Percentiles rank a stretch among this genome's conserved stretches.
Evolutionary conservation across 768 basidiomycete species (phyloP).

Genomic region (Podaxis mareebaensis): DNA sequence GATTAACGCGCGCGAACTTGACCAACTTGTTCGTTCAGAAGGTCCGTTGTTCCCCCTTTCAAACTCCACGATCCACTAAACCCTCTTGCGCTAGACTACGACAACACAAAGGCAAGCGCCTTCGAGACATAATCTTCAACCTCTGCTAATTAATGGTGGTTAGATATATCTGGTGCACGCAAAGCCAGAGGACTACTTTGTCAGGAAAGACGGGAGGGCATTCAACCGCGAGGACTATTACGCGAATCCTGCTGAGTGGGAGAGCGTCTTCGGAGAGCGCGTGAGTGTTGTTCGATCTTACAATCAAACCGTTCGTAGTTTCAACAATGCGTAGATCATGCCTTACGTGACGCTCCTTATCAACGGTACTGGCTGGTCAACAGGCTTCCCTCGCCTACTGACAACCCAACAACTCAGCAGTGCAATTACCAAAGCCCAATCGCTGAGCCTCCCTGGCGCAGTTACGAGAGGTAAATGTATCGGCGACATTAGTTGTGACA

Average conservation of each 20-base stretch:
- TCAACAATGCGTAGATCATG: constrained; percentile 53
- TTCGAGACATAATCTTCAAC: too few species aligned
- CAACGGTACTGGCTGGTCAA: constrained; percentile 86
- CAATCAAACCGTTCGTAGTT: not conserved
- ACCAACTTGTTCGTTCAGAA: constrained; percentile 50
- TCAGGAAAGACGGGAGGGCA: constrained; percentile 49
- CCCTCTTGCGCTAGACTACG: constrained; percentile 41
- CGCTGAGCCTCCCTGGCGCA: constrained; percentile 34
- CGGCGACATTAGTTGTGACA: constrained; percentile 89
- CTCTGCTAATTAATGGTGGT: not conserved
- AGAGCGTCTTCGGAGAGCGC: constrained; percentile 66
- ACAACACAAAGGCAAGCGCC: constrained; percentile 54
- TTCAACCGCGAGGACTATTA: constrained; percentile 78
- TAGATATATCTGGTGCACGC: constrained; percentile 81
- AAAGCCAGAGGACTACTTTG: constrained; percentile 67
- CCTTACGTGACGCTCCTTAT: constrained; percentile 84
- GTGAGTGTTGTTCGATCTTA: constrained; percentile 34
- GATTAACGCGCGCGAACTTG: constrained; percentile 58
- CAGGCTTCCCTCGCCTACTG: constrained; percentile 78
- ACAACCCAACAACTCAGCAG: constrained; percentile 58
- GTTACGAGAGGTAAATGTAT: constrained; percentile 66
- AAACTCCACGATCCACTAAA: not conserved
- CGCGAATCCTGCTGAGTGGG: constrained; percentile 61
- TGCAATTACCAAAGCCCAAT: constrained; percentile 49
- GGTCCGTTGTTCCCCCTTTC: constrained; percentile 35